Percentiles rank a stretch among this genome's conserved stretches.
Conservation (phyloP, 345 rosid genomes). For the Hevea brasiliensis region DNA sequence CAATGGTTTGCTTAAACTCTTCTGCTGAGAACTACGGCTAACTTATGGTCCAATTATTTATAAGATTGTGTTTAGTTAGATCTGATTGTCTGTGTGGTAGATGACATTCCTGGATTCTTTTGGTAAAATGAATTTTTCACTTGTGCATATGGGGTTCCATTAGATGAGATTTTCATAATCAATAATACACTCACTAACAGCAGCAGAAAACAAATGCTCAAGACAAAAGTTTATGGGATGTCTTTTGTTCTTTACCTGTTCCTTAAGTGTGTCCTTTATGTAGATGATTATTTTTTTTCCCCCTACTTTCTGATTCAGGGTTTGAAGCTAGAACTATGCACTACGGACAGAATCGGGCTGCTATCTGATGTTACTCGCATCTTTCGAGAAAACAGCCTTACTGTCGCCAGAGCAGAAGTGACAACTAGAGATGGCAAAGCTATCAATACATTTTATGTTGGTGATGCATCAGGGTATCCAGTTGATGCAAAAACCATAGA, state of each 20-base stretch:
- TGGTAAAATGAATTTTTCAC: not conserved
- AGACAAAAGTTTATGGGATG: not conserved
- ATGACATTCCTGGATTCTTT: not conserved
- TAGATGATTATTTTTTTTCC: not conserved
- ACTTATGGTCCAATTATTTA: too few relatives aligned
- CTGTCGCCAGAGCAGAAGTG: constrained; percentile 88
- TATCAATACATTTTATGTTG: constrained; percentile 76
- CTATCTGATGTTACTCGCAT: constrained; percentile 83
- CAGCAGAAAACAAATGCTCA: not conserved
- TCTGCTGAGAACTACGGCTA: too few relatives aligned
- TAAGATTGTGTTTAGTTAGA: not conserved
- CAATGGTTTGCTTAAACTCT: too few relatives aligned
- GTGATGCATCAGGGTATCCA: constrained; percentile 72
- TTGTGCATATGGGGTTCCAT: not conserved
- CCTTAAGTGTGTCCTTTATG: not conserved
- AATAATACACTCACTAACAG: not conserved
- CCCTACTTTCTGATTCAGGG: constrained; percentile 47
- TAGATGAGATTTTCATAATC: not conserved
- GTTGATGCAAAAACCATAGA: constrained; percentile 76
- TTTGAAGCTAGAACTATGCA: constrained; percentile 84
- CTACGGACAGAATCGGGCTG: constrained; percentile 78
- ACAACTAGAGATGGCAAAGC: constrained; percentile 85
- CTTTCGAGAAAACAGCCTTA: constrained; percentile 85
- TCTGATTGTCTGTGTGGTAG: too few relatives aligned
- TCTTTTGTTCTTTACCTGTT: constrained; percentile 4